A percentile compares a stretch with the other conserved stretches of the same genome.
phyloP scores from a whole-genome alignment of 805 yeast species.

The Priceomyces melissophilus region DNA sequence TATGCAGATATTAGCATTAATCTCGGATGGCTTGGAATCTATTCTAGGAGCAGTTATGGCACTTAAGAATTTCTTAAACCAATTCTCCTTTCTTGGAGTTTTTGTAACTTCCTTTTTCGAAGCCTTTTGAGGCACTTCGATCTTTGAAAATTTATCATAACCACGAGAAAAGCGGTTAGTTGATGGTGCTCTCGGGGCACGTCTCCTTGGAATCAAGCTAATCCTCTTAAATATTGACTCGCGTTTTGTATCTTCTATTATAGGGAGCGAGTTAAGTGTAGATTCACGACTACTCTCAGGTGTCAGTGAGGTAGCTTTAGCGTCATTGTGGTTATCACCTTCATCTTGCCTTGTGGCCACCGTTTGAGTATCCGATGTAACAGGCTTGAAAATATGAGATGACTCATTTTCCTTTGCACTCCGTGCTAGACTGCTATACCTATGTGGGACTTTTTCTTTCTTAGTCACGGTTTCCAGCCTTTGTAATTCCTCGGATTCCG shows the following conservation, averaged over 20 bases:
- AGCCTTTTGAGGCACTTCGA: not conserved
- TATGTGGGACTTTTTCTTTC: not conserved
- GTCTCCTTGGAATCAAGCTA: constrained; percentile 36
- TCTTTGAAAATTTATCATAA: constrained; percentile 7
- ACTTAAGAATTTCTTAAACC: constrained; percentile 39
- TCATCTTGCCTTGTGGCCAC: not conserved
- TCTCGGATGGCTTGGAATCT: constrained; percentile 4
- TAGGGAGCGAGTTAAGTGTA: not conserved
- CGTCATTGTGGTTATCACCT: constrained; percentile 1
- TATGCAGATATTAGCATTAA: constrained; percentile 23
- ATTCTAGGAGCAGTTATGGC: constrained; percentile 14
- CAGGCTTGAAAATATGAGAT: constrained; percentile 2
- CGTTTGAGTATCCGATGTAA: constrained; percentile 4
- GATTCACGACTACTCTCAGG: not conserved
- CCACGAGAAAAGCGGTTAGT: constrained; percentile 32
- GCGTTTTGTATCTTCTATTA: constrained; percentile 5
- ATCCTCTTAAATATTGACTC: constrained; percentile 20
- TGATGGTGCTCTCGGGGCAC: constrained; percentile 37
- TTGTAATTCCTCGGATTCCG: not conserved
- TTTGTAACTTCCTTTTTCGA: constrained; percentile 1
- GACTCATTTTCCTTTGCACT: not conserved
- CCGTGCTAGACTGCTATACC: not conserved
- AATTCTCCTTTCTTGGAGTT: constrained; percentile 20
- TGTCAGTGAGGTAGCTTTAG: not conserved
- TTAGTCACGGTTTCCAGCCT: too few species aligned